Percentiles rank a stretch among this genome's conserved stretches.
Conservation (phyloP, 2,329 filamentous ascomycete species). For the Nemania bipapillata region DNA sequence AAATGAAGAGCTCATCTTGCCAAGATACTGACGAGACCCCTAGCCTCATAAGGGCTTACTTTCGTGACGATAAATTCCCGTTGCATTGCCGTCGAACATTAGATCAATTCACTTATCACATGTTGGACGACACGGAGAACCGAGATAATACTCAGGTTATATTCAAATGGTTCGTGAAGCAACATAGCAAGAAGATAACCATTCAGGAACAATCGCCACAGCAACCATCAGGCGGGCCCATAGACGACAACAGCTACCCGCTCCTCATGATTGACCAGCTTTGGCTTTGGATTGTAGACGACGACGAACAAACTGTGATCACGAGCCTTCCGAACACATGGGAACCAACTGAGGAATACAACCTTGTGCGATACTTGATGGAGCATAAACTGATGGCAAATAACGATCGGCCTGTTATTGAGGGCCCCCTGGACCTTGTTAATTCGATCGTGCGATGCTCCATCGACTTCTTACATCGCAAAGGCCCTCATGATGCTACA, state of each 20-base stretch:
- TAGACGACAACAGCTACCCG: not conserved
- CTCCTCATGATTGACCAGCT: not conserved
- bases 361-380: not conserved
- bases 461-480: not conserved
- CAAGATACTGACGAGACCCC: not conserved
- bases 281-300: not conserved
- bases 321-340: constrained; percentile 1
- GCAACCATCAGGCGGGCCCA: not conserved
- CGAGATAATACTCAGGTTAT: not conserved
- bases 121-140: not conserved
- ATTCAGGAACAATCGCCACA: not conserved
- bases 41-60: not conserved
- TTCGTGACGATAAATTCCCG: not conserved
- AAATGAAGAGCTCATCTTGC: not conserved
- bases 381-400: not conserved
- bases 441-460: not conserved
- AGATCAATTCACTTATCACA: constrained; percentile 2
- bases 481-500: not conserved
- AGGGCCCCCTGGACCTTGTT: not conserved
- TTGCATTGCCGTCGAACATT: constrained; percentile 5
- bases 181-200: not conserved
- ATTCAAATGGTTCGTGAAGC: not conserved
- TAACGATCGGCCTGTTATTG: not conserved
- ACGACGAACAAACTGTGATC: not conserved
- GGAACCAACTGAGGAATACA: not conserved